Evolutionary conservation across 192 early-diverging fungal species (phyloP).

Genomic region (Geosiphon pyriformis): DNA sequence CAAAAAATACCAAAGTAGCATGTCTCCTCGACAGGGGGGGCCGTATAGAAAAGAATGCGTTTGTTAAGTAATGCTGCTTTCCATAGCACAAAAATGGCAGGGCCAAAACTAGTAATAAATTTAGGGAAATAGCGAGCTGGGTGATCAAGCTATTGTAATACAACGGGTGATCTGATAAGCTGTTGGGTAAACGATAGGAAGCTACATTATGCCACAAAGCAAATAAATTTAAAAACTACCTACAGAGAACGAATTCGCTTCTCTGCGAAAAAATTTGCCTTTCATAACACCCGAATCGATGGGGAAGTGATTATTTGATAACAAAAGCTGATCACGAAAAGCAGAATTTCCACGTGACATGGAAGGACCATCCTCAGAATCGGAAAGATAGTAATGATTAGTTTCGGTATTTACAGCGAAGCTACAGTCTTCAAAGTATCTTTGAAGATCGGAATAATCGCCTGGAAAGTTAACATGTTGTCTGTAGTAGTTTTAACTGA

Average conservation of each 20-base stretch:
- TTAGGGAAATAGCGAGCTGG: conserved; percentile 39
- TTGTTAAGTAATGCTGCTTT: conserved; percentile 44
- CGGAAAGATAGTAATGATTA: no score
- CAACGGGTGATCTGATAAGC: no score
- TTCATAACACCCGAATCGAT: no score
- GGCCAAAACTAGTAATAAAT: conserved; percentile 42
- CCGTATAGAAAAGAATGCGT: conserved; percentile 45
- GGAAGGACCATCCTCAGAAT: no score
- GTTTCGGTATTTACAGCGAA: neutral
- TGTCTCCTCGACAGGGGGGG: conserved; percentile 39
- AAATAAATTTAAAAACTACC: no score
- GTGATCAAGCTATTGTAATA: conserved; percentile 26
- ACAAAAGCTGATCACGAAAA: no score
- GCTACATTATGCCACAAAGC: no score
- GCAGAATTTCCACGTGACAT: no score
- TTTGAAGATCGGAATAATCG: conserved; percentile 18
- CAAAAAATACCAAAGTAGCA: conserved; percentile 41
- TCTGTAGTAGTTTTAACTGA: conserved; percentile 1
- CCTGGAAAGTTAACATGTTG: conserved; percentile 2
- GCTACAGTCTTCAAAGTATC: conserved; percentile 18
- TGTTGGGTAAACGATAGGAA: no score
- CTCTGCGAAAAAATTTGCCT: no score
- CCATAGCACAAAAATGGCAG: conserved; percentile 49
- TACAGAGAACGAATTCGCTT: no score
- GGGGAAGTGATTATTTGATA: no score